phyloP scores from a whole-genome alignment of 2,329 filamentous ascomycete species.

The Nemania abortiva region DNA sequence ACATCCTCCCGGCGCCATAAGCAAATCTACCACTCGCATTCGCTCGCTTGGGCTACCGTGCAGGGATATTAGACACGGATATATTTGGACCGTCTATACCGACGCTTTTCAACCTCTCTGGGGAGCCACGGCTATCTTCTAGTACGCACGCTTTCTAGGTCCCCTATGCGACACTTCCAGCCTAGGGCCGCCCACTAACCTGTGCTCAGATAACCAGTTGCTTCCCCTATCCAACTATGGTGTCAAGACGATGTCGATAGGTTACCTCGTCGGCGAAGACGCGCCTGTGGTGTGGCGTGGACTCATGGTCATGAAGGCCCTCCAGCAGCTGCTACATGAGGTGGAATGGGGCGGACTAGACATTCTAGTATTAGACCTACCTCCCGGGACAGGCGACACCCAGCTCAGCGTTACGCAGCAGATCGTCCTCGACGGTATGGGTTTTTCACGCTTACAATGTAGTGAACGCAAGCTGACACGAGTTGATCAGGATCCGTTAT shows the following conservation, averaged over 20 bases:
- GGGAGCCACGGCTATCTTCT: conserved; percentile 79
- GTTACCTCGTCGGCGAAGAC: conserved; percentile 83
- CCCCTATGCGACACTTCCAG: not conserved
- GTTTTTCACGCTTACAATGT: not conserved
- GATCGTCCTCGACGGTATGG: conserved; percentile 82
- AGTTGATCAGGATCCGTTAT: conserved; percentile 75
- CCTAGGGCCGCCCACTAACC: not conserved
- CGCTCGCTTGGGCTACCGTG: conserved; percentile 81
- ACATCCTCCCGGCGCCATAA: conserved; percentile 41
- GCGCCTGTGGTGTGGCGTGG: conserved; percentile 95
- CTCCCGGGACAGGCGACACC: conserved; percentile 94
- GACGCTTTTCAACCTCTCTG: conserved; percentile 84
- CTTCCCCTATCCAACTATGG: conserved; percentile 94
- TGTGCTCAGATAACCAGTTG: conserved; percentile 76
- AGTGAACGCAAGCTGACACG: conserved; percentile 28
- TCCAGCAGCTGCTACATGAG: conserved; percentile 94
- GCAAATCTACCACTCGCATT: conserved; percentile 89
- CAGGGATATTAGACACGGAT: conserved; percentile 93
- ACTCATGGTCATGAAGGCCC: conserved; percentile 96
- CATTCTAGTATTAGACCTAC: conserved; percentile 88
- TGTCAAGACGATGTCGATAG: conserved; percentile 98
- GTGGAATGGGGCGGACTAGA: conserved; percentile 94
- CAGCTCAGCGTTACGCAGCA: conserved; percentile 98
- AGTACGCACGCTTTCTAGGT: conserved; percentile 59
- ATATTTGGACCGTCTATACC: conserved; percentile 97